Percentiles rank a stretch among this genome's conserved stretches.
phyloP scores from a whole-genome alignment of 306 rosid genomes.

The Dicorynia guianensis region DNA sequence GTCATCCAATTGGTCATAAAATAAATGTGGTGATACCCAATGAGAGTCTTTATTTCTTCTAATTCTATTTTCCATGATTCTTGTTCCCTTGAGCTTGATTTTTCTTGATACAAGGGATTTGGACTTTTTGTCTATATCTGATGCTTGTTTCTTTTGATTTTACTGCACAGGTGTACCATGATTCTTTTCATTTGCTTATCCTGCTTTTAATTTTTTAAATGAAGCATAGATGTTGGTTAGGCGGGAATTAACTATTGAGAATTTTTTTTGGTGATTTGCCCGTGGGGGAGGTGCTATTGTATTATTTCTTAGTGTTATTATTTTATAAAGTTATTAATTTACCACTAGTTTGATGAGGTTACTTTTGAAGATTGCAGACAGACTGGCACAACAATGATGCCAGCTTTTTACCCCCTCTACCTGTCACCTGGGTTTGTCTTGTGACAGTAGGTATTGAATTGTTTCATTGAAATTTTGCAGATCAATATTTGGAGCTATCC shows the following conservation, averaged over 20 bases:
- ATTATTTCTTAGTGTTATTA: not conserved
- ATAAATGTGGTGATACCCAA: too few species aligned
- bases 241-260: not conserved
- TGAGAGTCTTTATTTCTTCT: too few species aligned
- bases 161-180: not conserved
- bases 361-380: not conserved
- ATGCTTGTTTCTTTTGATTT: constrained; percentile 23
- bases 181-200: too few species aligned
- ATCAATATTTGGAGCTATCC: constrained; percentile 90
- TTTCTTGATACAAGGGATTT: constrained; percentile 14
- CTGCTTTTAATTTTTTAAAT: constrained; percentile 14
- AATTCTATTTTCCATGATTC: not conserved
- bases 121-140: not conserved
- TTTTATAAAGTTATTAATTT: not conserved
- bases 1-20: too few species aligned
- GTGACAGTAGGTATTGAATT: constrained; percentile 20
- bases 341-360: constrained; percentile 20
- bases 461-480: constrained; percentile 59
- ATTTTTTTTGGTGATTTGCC: too few species aligned
- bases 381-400: constrained; percentile 14
- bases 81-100: not conserved
- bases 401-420: not conserved
- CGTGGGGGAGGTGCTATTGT: not conserved
- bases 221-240: constrained; percentile 6
- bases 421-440: constrained; percentile 5